Conservation (phyloP, 116 monocot genomes). For the Papilionanthe hybrid region DNA sequence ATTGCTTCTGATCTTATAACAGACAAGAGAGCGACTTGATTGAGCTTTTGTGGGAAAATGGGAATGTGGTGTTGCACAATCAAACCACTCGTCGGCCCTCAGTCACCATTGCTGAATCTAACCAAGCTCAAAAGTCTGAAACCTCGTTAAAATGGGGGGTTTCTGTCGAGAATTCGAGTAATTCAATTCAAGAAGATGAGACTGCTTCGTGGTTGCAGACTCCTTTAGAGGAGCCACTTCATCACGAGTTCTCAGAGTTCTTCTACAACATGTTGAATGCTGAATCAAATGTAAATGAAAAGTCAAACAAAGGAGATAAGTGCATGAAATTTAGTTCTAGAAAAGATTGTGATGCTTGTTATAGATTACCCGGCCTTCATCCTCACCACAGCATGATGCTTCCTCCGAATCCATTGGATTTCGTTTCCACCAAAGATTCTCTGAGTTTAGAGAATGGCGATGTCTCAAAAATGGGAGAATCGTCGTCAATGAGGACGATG, state of each 20-base stretch:
- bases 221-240: constrained; percentile 50
- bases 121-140: constrained; percentile 25
- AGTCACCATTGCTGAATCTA: not conserved
- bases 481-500: constrained; percentile 33
- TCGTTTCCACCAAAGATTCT: not conserved
- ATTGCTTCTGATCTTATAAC: constrained; percentile 1
- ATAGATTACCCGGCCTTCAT: too few species aligned
- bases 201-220: constrained; percentile 55
- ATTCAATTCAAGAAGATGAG: constrained; percentile 35
- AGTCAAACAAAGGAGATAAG: constrained; percentile 5
- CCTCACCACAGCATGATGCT: constrained; percentile 9
- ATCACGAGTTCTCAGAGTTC: constrained; percentile 58
- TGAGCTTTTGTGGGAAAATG: constrained; percentile 78
- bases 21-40: constrained; percentile 54
- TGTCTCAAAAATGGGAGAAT: constrained; percentile 11
- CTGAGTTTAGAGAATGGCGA: constrained; percentile 9
- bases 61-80: constrained; percentile 72
- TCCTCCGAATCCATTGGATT: constrained; percentile 23
- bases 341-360: constrained; percentile 1
- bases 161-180: constrained; percentile 7
- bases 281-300: not conserved
- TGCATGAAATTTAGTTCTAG: not conserved
- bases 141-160: constrained; percentile 10
- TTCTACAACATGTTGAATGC: constrained; percentile 37
- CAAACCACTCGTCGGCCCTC: constrained; percentile 32